Evolutionary conservation across 129 eudicot genomes (phyloP), one percentile per base, ranked within the genome.

Genomic region (Flaveria ramosissima): DNA sequence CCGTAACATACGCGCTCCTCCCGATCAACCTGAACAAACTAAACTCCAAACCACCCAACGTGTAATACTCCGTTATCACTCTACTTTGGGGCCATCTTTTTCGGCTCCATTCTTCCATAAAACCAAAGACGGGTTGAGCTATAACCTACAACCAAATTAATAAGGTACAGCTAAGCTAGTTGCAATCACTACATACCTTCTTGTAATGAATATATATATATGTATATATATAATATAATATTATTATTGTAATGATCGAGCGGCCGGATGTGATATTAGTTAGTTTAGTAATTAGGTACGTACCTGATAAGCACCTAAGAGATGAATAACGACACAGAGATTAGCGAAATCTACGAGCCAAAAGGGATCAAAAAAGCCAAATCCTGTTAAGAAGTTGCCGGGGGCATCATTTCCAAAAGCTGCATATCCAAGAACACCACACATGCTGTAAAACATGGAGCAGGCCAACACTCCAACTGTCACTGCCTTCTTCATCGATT

Each of bases 271-370:
- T 1, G 27, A 26, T 26, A 26, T 26, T 26, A 26, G 27, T 26
- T 26, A 26, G 27, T 45, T 50, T 75, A 15, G 2, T 51, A 51
- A 15, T 42, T 42, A 42, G 10, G 10, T 42, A 42, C 46, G 64
- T 89, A 88, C 97, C 92, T 92, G 97, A 74, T 92, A 92, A 73
- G 96, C 97, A 24, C 96, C 92, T 71, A 87, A 63, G 23, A 92
- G 91, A 71, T 92, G 97, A 48, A 92, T 66, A 42, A 72, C 78
- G n/a, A 92, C 89, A 89, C 87, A 87, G 9, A 89, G 48, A 27
- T 92, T 92, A 36, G 90, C 97, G 6, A 87, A 3, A 32, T 77
- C 96, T 9, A 91, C 66, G 0, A 91, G 87, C 97, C 97, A 91
- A 60, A 81, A 91, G 9, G 97, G 96, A 12, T 89, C 87, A 52